Evolutionary conservation across 169 alveolate genomes (phyloP), one percentile per base, ranked within the genome.

Genomic region (Plasmodium vivax): DNA sequence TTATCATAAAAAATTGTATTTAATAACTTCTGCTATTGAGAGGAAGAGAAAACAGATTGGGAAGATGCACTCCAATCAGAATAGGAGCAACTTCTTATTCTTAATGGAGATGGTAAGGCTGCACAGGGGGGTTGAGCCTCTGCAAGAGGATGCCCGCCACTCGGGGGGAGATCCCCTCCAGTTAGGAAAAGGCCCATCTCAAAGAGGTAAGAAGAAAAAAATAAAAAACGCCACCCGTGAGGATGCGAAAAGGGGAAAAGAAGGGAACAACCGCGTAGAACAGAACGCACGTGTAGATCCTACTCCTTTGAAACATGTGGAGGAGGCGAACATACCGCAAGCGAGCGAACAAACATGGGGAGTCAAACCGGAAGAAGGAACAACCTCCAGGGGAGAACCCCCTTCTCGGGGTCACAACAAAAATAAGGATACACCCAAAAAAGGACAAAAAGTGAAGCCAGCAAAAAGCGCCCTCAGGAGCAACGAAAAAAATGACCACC

Each of bases 1-100:
- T 2, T 90, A 90, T 82, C 91, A 90, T n/a, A 90, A 82, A 81
- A 90, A 90, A 81, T 81, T 90, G 56, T 38, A 90, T 74, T 32
- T 90, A 23, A 34, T 90, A 6, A n/a, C 34, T 19, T 90, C 74
- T 38, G 71, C 83, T 68, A 90, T 81, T 30, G 94, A 90, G 51
- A 90, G 73, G 73, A 90, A 90, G 74, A 90, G 71, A 90, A 90
- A 71, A 74, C 32, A 90, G 83, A 27, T 80, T 71, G 68, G 19
- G 3, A 90, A 81, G 68, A 7, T 81, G 19, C 27, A 90, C 19
- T 71, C 91, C 2, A n/a, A 68, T 32, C 23, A 72, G 16, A 80
- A 68, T 23, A 81, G 36, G 3, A 82, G 6, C n/a, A 27, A 90
- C 56, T 36, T 81, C 6, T 36, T 58, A 47, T 90, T 90, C 9